Conservation (phyloP, 148 eudicot species). For the Arbutus unedo region DNA sequence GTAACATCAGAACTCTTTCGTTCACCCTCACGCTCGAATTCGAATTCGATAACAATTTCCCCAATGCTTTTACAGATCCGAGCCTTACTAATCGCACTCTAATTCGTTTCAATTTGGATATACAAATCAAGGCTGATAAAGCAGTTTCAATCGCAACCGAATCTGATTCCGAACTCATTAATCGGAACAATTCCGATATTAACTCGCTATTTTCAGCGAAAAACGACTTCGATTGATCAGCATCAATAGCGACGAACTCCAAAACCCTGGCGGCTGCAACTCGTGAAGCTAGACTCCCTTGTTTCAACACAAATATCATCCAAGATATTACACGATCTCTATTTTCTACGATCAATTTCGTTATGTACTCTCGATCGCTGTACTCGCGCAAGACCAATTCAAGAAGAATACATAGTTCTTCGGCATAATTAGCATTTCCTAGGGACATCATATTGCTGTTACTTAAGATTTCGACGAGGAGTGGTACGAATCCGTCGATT, state of each 20-base stretch:
- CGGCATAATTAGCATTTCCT: slow-evolving; percentile 18
- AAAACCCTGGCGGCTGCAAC: slow-evolving; percentile 29
- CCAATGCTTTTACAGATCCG: slow-evolving; percentile 35
- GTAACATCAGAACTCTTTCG: slow-evolving; percentile 37
- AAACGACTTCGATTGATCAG: slow-evolving; percentile 22
- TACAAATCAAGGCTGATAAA: slow-evolving; percentile 26
- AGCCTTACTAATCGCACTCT: slow-evolving; percentile 34
- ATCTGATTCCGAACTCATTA: slow-evolving; percentile 14
- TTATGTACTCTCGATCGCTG: slow-evolving; percentile 11
- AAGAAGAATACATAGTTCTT: slow-evolving; percentile 29
- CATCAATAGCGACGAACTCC: slow-evolving; percentile 17
- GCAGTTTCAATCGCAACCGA: slow-evolving; percentile 19
- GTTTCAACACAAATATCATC: slow-evolving; percentile 23
- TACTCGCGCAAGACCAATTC: slow-evolving; percentile 22
- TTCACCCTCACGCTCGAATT: slow-evolving; percentile 5
- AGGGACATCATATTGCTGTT: background rate
- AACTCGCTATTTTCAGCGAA: slow-evolving; percentile 31
- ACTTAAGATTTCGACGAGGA: slow-evolving; percentile 14
- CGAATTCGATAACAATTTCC: slow-evolving; percentile 15
- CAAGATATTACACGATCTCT: background rate
- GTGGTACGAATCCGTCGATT: slow-evolving; percentile 19
- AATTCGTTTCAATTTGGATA: slow-evolving; percentile 33
- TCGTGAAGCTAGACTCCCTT: slow-evolving; percentile 24
- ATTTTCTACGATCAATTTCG: background rate
- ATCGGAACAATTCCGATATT: slow-evolving; percentile 20